Conservation (phyloP, 352 stramenopile genomes). For the Phytopythium mirpurense region DNA sequence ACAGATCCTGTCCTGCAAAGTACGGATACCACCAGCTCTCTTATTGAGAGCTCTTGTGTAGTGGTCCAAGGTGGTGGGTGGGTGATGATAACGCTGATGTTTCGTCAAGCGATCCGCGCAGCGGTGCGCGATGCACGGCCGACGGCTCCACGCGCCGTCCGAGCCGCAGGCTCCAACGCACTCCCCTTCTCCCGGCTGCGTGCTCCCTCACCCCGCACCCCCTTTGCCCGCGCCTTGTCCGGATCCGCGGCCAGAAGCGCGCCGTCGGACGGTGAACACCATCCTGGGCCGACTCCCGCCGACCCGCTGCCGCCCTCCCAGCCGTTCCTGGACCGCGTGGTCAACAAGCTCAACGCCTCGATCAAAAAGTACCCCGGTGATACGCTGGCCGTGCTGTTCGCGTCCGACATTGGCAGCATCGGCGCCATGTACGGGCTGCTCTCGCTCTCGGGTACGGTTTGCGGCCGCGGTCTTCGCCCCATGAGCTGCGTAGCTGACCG, state of each 20-base stretch:
- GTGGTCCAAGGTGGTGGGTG: too few relatives aligned
- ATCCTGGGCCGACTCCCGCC: too few relatives aligned
- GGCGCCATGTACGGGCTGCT: slow-evolving; percentile 74
- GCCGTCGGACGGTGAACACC: background rate
- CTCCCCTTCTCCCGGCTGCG: too few relatives aligned
- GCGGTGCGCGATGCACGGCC: too few relatives aligned
- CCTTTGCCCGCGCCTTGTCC: background rate
- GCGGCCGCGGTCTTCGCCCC: too few relatives aligned
- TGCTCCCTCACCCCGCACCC: too few relatives aligned
- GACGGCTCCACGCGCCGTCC: too few relatives aligned
- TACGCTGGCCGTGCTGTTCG: slow-evolving; percentile 72
- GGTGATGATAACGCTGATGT: too few relatives aligned
- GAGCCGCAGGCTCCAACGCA: too few relatives aligned
- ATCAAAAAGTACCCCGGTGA: slow-evolving; percentile 71
- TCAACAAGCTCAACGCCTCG: slow-evolving; percentile 69
- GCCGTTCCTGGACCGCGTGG: slow-evolving; percentile 55
- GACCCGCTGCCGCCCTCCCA: background rate
- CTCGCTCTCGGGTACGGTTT: slow-evolving; percentile 44
- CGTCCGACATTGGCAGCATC: slow-evolving; percentile 79
- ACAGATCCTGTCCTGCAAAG: background rate
- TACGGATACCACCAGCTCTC: background rate
- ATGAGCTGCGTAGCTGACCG: slow-evolving; percentile 7
- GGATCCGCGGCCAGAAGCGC: background rate
- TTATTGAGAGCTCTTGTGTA: too few relatives aligned
- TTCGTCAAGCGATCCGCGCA: too few relatives aligned